These are phyloP conservation scores for Chytriomyces confervae DNA, from an alignment of 192 early-diverging fungal genomes.

Conservation along the genomic window DNA sequence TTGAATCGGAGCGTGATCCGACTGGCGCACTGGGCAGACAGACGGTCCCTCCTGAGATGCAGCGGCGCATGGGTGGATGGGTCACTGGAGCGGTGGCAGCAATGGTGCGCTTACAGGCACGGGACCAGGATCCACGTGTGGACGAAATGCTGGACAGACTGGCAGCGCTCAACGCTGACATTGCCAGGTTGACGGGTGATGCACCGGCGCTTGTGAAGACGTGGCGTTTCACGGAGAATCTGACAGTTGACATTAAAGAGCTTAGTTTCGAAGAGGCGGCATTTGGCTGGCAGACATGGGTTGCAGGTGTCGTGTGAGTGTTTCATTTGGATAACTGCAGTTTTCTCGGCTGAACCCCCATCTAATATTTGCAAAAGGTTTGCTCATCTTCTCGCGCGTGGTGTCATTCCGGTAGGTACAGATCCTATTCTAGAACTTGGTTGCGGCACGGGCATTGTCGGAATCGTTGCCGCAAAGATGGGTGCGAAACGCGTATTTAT, in stretches of 20 bases:
- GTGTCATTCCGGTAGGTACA: neutral
- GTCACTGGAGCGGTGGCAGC: too few relatives aligned
- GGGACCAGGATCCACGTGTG: neutral
- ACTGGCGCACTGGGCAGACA: too few relatives aligned
- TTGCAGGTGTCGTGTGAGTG: constrained; percentile 14
- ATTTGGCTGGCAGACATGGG: constrained; percentile 29
- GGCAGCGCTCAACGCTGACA: neutral
- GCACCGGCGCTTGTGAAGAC: neutral
- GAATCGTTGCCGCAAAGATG: constrained; percentile 8
- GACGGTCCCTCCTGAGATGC: too few relatives aligned
- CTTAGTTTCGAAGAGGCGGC: constrained; percentile 12
- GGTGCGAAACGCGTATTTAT: constrained; percentile 22
- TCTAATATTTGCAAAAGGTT: too few relatives aligned
- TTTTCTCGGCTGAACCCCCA: too few relatives aligned
- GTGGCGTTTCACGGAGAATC: neutral
- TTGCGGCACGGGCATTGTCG: constrained; percentile 31
- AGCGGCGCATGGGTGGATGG: too few relatives aligned
- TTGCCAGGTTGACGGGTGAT: constrained; percentile 9
- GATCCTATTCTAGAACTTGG: constrained; percentile 24
- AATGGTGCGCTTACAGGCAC: neutral
- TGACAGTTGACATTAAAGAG: neutral
- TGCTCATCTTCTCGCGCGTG: too few relatives aligned
- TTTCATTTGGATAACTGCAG: neutral
- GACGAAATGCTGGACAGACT: constrained; percentile 5
- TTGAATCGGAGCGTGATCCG: too few relatives aligned